Conservation (phyloP, 345 rosid species). For the Pseudoturritis turrita region DNA sequence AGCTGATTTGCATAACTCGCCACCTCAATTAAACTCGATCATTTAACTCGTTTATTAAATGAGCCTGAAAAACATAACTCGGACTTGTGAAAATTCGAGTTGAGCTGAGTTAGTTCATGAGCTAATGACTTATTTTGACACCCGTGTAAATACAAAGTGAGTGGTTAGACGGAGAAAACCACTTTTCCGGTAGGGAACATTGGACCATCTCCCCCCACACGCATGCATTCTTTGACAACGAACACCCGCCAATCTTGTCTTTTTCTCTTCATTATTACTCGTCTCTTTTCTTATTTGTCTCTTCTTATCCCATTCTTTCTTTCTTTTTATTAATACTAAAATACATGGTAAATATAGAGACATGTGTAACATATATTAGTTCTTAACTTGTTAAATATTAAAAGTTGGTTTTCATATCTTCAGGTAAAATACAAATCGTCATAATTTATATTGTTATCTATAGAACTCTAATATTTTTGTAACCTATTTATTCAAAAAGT, state of each 20-base stretch:
- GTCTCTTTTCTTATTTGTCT: not conserved
- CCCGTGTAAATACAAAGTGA: conserved; percentile 1
- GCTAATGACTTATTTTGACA: too few relatives aligned
- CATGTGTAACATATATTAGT: not conserved
- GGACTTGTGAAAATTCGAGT: too few relatives aligned
- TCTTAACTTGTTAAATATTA: not conserved
- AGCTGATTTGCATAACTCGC: too few relatives aligned
- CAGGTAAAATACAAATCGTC: not conserved
- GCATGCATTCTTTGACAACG: conserved; percentile 34
- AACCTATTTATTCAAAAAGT: too few relatives aligned
- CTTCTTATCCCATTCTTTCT: not conserved
- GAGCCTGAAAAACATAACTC: too few relatives aligned
- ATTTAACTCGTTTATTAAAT: too few relatives aligned
- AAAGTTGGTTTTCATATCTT: not conserved
- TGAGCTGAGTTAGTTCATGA: too few relatives aligned
- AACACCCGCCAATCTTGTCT: conserved; percentile 26
- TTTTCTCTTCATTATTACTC: conserved; percentile 21
- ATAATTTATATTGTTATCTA: too few relatives aligned
- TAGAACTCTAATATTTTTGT: too few relatives aligned
- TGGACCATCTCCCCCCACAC: conserved; percentile 31
- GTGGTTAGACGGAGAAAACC: not conserved
- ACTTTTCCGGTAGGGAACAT: conserved; percentile 23
- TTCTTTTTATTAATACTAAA: not conserved
- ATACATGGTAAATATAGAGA: not conserved
- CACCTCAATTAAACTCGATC: too few relatives aligned